Base-by-base conservation (phyloP, 2,329 filamentous ascomycete species). In the Microcyclospora tardicrescens region DNA sequence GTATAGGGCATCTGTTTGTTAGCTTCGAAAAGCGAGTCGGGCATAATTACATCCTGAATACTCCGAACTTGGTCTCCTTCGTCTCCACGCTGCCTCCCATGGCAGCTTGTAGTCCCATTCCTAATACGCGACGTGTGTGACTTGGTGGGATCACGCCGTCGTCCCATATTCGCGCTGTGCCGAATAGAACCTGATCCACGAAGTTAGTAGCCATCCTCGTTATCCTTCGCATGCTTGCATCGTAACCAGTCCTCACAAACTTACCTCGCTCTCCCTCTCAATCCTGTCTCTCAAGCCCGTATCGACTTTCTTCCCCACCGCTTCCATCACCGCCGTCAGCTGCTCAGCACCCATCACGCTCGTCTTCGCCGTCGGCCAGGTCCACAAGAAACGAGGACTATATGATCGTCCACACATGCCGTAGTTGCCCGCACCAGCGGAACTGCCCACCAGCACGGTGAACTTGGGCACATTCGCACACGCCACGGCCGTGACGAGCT, bases 341-440 rank as follows among this genome's bases (percentile, higher is more conserved):
- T 96, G 89, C 63, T 95, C 89, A 31, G 82, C 74, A 14, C 91
- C 91, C 91, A 98, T 98, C 51, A 98, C 87, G 27, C 84, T 84
- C 37, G 94, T 85, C 56, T 83, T 82, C n/a, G 91, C 86, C 52
- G 93, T 94, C 31, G 91, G 91, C 91, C 91, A 98, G 71, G 89
- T 93, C 78, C 85, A 95, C 43, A 96, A 63, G 61, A 96, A 85
- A 10, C 86, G 71, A 0, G 89, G 89, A n/a, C 75, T 77, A 62
- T 95, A 98, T 2, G 91, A 89, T 36, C 91, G 75, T 15, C 91
- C 91, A 57, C 76, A 96, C 91, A 98, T 98, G 53, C 89, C 91
- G 58, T 98, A 98, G 62, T 96, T 98, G 3, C 91, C 91, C 6
- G 89, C 89, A 42, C 89, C 89, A 48, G 91, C 91, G 59, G 81